A percentile compares a stretch with the other conserved stretches of the same genome.
phyloP scores from a whole-genome alignment of 352 stramenopile species.

The Phytopythium delawarense region DNA sequence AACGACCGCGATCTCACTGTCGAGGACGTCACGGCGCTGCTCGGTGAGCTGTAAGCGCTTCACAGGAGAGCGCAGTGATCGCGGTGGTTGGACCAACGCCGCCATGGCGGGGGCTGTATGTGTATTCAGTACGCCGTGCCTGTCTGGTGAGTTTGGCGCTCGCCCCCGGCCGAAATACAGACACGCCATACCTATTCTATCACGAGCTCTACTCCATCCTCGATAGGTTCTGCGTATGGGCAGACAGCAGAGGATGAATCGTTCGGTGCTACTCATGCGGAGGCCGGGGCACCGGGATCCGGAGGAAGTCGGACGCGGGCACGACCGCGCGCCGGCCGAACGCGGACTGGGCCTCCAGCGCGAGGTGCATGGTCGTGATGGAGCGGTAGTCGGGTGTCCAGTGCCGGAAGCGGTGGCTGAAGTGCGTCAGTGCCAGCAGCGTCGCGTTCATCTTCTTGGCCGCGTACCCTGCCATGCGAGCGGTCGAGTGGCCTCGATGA shows the following conservation, averaged over 20 bases:
- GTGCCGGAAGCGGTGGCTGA: constrained; percentile 80
- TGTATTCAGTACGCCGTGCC: not conserved
- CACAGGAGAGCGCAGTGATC: not conserved
- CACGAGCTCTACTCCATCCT: not conserved
- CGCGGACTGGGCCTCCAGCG: constrained; percentile 54
- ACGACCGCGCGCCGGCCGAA: constrained; percentile 68
- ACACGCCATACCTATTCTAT: not conserved
- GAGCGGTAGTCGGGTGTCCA: constrained; percentile 37
- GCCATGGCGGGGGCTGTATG: not conserved
- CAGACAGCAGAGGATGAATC: not conserved
- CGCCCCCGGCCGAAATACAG: not conserved
- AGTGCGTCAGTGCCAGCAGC: constrained; percentile 79
- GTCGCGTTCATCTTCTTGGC: constrained; percentile 74
- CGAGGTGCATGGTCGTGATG: constrained; percentile 64
- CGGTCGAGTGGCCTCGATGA: constrained; percentile 73
- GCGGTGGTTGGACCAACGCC: not conserved
- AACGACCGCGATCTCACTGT: constrained; percentile 83
- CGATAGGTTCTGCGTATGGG: not conserved
- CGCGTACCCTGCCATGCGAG: constrained; percentile 69
- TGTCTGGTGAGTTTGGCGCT: not conserved
- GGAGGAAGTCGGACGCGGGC: constrained; percentile 73
- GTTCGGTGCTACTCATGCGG: constrained; percentile 30
- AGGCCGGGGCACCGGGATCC: constrained; percentile 59
- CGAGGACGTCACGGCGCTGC: constrained; percentile 78
- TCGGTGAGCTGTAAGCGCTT: constrained; percentile 49